Evolutionary conservation across 768 basidiomycete genomes (phyloP), one percentile per base, ranked within the genome.

Genomic region (Rhodotorula diobovata): DNA sequence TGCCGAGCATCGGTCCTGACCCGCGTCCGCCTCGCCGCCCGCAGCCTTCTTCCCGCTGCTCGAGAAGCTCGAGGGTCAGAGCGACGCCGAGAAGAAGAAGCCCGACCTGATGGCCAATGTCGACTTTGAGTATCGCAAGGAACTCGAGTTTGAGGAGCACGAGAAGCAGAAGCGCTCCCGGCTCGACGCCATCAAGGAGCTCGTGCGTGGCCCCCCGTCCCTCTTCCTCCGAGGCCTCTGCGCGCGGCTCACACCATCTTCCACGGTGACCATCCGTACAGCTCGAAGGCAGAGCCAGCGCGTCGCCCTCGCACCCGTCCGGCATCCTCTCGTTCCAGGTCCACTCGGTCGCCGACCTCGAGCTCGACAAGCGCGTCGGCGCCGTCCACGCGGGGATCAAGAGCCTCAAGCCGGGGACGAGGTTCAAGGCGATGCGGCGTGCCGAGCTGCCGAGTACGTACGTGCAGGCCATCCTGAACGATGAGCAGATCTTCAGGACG

Each of bases 261-360:
- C 12, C 46, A 9, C 32, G 12, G 35, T 51, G 45, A 46, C 21
- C 4, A 25, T 28, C 20, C 32, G 3, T 28, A 16, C 57, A 68
- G 58, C 39, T 65, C 30, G 45, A 64, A 32, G 61, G 54, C 37
- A 54, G 62, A 43, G 39, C 63, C 4, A 55, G 62, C 23, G 55
- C 73, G 1, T 37, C 61, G 0, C 50, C 34, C 34, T 51, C 57
- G 30, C 68, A 74, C 57, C 62, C 35, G 3, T 64, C 61, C 28
- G 73, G 73, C 20, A 68, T 74, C 55, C 58, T 74, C 34, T 62
- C 69, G 14, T 63, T 68, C 51, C 65, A 71, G 56, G 37, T 74
- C 23, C 73, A 74, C 51, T 69, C 70, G 41, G 59, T 74, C 41
- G 60, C 65, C 8, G 66, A 64, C 21, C 46, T 74, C 25, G 57